phyloP scores from a whole-genome alignment of 2,329 filamentous ascomycete genomes.

The Didymella segeticola region DNA sequence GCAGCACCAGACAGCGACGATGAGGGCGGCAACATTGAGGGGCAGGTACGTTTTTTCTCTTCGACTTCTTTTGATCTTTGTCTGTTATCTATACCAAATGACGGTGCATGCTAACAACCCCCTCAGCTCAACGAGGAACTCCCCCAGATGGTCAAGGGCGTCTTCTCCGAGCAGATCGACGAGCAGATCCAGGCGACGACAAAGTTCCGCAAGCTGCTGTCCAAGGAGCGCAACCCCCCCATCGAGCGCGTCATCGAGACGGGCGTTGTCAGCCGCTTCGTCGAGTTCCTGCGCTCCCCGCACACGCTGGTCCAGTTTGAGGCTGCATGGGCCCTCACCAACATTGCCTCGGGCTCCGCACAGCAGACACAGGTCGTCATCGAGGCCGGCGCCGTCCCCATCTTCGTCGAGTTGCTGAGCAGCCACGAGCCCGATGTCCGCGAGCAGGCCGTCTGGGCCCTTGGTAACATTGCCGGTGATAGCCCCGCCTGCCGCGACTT shows the following conservation, averaged over 20 bases:
- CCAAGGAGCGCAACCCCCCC: constrained; percentile 97
- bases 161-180: constrained; percentile 99
- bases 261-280: constrained; percentile 94
- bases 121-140: constrained; percentile 92
- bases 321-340: constrained; percentile 98
- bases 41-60: constrained; percentile 96
- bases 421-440: constrained; percentile 97
- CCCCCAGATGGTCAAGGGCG: constrained; percentile 95
- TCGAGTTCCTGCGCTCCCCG: constrained; percentile 96
- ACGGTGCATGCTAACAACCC: constrained; percentile 26
- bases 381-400: constrained; percentile 95
- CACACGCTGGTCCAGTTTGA: constrained; percentile 99
- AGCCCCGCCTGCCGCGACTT: constrained; percentile 98
- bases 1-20: constrained; percentile 96
- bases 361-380: constrained; percentile 99
- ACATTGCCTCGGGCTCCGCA: constrained; percentile 97
- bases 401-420: constrained; percentile 94
- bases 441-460: constrained; percentile 97
- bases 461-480: constrained; percentile 98
- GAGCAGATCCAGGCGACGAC: constrained; percentile 96
- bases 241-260: constrained; percentile 99
- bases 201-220: constrained; percentile 96
- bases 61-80: no score
- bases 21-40: constrained; percentile 92
- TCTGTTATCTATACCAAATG: no score